Base-by-base conservation (phyloP, 495 filamentous ascomycete species). In the Usnea hakonensis region DNA sequence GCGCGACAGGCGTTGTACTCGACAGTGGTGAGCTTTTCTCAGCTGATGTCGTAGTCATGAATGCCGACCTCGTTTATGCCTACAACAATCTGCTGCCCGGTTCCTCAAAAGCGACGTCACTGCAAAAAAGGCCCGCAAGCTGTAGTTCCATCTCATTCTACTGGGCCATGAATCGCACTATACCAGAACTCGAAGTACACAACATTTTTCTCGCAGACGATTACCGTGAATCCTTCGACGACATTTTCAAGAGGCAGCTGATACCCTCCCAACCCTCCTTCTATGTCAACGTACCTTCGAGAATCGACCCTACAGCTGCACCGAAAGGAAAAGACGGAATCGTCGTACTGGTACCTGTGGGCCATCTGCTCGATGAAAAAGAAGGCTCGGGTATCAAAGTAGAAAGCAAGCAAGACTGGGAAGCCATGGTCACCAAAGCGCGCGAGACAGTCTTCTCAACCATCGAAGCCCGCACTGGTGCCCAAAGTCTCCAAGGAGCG, bases 71-170 rank as follows among this genome's bases (percentile, higher is more conserved):
- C 1, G 83, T 87, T 30, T 89, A 89, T 68, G 80, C 86, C 3
- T 89, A 88, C 74, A 86, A 78, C 68, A 80, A 85, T 64, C 77
- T 90, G 43, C 79, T 88, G 36, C 79, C 80, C 0, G 64, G 65
- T 8, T 72, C 76, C 9, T 66, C 65, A 1, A 81, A 82, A 60
- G 75, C 80, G 19, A 63, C 70, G 17, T 74, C 74, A 17, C 76
- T 89, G 8, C 64, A 74, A 32, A 73, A 75, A 54, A 72, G 78
- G 2, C 64, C 76, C 0, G 76, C 82, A 37, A 85, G 83, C 10
- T 90, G 87, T 73, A 85, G 82, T 68, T 85, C 82, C 43, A 87
- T 90, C 46, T 88, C 85, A 7, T 89, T 89, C 72, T 90, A 88
- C 74, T 90, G 87, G 87, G 77, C 80, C 23, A 77, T 90, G 30